Evolutionary conservation across 352 stramenopile genomes (phyloP), one percentile per base, ranked within the genome.

Genomic region (Globisporangium sylvaticum): DNA sequence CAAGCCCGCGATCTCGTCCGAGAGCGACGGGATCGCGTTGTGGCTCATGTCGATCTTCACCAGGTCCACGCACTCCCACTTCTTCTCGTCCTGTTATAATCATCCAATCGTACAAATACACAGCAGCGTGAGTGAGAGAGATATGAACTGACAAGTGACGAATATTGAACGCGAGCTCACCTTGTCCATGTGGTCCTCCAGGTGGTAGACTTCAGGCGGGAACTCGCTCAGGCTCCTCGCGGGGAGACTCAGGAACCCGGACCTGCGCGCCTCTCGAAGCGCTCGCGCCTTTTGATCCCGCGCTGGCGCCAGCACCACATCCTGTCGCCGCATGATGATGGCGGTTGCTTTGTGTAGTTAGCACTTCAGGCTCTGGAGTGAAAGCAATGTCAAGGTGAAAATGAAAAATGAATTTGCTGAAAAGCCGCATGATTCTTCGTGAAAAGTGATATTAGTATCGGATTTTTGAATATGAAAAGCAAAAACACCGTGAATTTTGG

Each of bases 41-140:
- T 93, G 87, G 57, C 87, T 94, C 60, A 94, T 66, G 52, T 94
- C 87, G 32, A 92, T 78, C 72, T 92, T 94, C 46, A 89, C 56
- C 44, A 94, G 64, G 64, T 93, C 87, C 27, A 93, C 81, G 63
- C 87, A 94, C 66, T 94, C 87, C 87, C 87, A 94, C 58, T 84
- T 88, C 65, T 93, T 92, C 65, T 94, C 87, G 25, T 94, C 87
- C 80, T 88, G 53, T 20, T 12, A 7, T 3, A 27, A 42, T 39
- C 14, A 27, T 22, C 15, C 39, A 22, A 1, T 48, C 39, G 15
- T 48, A 8, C 39, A 48, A 48, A 10, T 48, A 9, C n/a, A 48
- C 15, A 22, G 39, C 39, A 48, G 39, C 22, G 6, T 48, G 39
- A 48, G 39, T 20, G 15, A 48, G 37, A 46, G 37, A 7, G 37